Percentiles rank a stretch among this genome's conserved stretches.
These are phyloP conservation scores for Aspergillus bombycis DNA, from an alignment of 2,329 filamentous ascomycete species.

Conservation along the genomic window DNA sequence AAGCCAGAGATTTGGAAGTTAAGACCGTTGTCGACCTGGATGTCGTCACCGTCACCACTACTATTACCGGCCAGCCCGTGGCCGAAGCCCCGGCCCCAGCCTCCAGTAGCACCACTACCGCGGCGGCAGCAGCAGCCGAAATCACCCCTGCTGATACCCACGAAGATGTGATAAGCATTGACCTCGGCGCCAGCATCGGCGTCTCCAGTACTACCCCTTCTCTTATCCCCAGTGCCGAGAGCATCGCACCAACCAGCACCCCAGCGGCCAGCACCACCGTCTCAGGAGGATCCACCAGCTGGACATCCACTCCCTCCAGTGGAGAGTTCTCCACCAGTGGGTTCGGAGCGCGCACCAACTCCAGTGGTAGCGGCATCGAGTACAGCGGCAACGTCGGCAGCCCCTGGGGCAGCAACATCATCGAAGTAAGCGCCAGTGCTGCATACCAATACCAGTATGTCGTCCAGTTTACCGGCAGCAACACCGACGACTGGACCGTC, in stretches of 20 bases:
- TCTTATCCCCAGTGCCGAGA: background rate
- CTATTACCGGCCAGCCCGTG: background rate
- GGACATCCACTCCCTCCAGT: conserved; percentile 27
- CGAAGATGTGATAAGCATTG: background rate
- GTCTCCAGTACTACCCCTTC: background rate
- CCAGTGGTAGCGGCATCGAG: conserved; percentile 23
- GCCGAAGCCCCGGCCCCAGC: background rate
- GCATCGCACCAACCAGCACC: conserved; percentile 9
- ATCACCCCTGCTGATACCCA: background rate
- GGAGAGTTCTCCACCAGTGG: conserved; percentile 26
- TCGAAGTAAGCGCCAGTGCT: conserved; percentile 34
- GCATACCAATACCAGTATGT: conserved; percentile 43
- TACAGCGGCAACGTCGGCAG: conserved; percentile 42
- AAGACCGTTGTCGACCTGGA: conserved; percentile 21
- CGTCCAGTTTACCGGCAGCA: conserved; percentile 34
- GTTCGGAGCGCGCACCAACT: conserved; percentile 37
- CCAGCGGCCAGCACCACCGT: conserved; percentile 7
- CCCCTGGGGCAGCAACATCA: conserved; percentile 47
- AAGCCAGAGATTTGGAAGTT: conserved; percentile 12
- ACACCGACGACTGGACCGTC: conserved; percentile 37
- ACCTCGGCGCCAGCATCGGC: background rate
- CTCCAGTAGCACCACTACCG: conserved; percentile 12
- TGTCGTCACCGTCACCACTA: conserved; percentile 21
- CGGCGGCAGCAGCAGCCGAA: background rate
- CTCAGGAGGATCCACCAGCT: conserved; percentile 16